phyloP scores from a whole-genome alignment of 2,329 filamentous ascomycete species.

The Aspergillus pseudonomiae region DNA sequence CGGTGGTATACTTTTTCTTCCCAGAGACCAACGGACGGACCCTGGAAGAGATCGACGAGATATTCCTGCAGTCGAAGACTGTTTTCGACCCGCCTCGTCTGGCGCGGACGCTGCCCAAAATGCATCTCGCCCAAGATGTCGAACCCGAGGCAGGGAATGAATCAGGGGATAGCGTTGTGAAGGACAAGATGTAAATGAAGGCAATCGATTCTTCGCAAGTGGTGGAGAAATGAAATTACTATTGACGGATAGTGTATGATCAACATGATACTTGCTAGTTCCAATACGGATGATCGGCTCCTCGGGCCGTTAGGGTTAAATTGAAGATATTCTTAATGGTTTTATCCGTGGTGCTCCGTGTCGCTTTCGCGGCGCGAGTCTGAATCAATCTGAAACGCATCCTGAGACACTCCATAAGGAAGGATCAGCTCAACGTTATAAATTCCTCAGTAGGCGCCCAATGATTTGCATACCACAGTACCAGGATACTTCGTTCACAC shows the following conservation, averaged over 20 bases:
- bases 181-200: slow-evolving; percentile 1
- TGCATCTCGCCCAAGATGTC: slow-evolving; percentile 19
- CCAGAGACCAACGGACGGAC: slow-evolving; percentile 44
- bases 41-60: slow-evolving; percentile 44
- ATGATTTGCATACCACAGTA: not conserved
- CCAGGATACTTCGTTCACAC: not conserved
- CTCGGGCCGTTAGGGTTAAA: slow-evolving; percentile 4
- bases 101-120: slow-evolving; percentile 21
- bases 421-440: not conserved
- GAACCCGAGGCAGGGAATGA: slow-evolving; percentile 5
- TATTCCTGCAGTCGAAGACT: slow-evolving; percentile 38
- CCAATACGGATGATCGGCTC: slow-evolving; percentile 1
- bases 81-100: slow-evolving; percentile 31
- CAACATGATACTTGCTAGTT: slow-evolving; percentile 3
- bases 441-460: not conserved
- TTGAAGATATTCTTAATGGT: not conserved
- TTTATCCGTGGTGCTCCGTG: slow-evolving; percentile 1
- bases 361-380: not conserved
- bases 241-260: not conserved
- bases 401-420: not conserved
- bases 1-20: slow-evolving; percentile 42
- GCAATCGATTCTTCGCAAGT: not conserved
- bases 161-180: not conserved
- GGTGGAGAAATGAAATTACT: not conserved
- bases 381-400: slow-evolving; percentile 5